Base-by-base conservation (phyloP, 371 early-diverging fungal genomes). In the Smittium mucronatum region DNA sequence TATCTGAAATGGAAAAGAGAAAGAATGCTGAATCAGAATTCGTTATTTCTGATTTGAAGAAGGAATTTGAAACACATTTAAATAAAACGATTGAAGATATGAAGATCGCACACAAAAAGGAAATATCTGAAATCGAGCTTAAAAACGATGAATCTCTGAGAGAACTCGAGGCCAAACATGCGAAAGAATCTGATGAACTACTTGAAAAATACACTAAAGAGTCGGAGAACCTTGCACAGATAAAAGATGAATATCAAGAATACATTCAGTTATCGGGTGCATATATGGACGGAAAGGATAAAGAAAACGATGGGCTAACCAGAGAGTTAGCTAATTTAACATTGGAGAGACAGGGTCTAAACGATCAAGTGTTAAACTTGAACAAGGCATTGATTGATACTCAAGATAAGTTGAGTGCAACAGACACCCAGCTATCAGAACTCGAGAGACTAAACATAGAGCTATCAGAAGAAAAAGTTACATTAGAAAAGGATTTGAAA, bases 271-370 rank as follows among this genome's bases (percentile, higher is more conserved):
- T 67, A 2, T 67, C 67, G 25, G 67, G 67, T 2, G 17, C 30
- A 47, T 67, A 67, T 47, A 67, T 67, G 67, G 67, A 67, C 29
- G 67, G 36, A 36, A 30, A 35, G 57, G 67, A 67, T 47, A 34
- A 29, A 29, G 67, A 30, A 25, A 67, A 67, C 36, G 67, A 67
- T 11, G 67, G 36, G 36, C 31, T 67, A 31, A 67, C 67, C 2
- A 32, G 57, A 2, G 67, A 67, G 47, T 29, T 67, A 11, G 67
- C 67, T 2, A 36, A 34, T n/a, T 67, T 67, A 35, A 67, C 67
- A 26, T 31, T 67, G 2, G 67, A 67, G 47, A 2, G 67, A 2
- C 35, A 57, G 28, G 17, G 47, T 2, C 25, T 67, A 2, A 33
- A 32, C 35, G 36, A 36, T 30, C 17, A 67, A 35, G 67, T 67